A percentile compares a stretch with the other conserved stretches of the same genome.
Evolutionary conservation across 192 early-diverging fungal species (phyloP).

Genomic region (Linnemannia schmuckeri): DNA sequence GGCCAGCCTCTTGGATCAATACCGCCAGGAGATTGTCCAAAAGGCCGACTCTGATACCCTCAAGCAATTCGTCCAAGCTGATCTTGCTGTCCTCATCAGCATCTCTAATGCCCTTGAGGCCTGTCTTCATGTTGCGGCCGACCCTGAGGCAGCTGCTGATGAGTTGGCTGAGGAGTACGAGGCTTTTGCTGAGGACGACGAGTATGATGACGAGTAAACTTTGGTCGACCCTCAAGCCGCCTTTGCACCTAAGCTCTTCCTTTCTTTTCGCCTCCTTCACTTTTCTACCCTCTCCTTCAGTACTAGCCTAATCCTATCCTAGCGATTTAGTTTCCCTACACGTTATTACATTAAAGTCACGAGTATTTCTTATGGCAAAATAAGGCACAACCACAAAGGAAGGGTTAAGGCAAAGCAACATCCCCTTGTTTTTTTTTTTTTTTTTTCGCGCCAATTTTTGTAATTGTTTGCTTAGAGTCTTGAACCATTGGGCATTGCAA

Average conservation of each 20-base stretch:
- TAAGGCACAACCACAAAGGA: background rate
- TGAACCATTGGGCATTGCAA: background rate
- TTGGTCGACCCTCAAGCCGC: too few relatives aligned
- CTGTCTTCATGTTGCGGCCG: constrained; percentile 20
- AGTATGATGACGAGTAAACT: background rate
- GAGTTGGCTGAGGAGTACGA: constrained; percentile 11
- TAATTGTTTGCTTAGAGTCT: background rate
- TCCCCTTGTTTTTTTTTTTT: background rate
- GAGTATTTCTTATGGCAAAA: background rate
- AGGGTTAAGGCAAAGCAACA: background rate
- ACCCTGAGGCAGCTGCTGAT: constrained; percentile 7
- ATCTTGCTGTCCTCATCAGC: constrained; percentile 4
- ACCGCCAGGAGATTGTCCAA: constrained; percentile 11
- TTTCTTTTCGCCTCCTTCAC: background rate
- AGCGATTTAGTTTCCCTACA: background rate
- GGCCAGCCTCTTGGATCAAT: background rate
- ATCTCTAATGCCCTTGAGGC: constrained; percentile 30
- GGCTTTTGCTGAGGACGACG: background rate
- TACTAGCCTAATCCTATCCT: background rate
- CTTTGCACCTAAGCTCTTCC: background rate
- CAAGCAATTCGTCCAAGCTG: background rate
- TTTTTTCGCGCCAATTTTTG: background rate
- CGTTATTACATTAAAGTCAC: background rate
- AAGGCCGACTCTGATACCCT: constrained; percentile 2
- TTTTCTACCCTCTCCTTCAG: background rate